Evolutionary conservation across 257 asterid genomes (phyloP).

Genomic region (Striga asiatica): DNA sequence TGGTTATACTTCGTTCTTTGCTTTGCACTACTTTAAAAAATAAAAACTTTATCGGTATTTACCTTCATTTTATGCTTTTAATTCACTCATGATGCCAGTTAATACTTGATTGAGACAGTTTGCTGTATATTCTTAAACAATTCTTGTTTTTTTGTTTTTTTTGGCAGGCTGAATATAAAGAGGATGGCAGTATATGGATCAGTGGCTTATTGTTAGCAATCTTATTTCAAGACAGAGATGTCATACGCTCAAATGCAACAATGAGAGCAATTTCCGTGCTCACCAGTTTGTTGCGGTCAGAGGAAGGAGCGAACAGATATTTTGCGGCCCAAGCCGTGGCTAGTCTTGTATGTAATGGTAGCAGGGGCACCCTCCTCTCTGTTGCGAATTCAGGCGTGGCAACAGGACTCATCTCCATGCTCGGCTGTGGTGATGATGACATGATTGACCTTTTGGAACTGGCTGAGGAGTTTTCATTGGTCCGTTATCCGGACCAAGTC

Average conservation of each 20-base stretch:
- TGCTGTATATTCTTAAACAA: conserved; percentile 6
- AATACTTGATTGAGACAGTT: background rate
- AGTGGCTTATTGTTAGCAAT: conserved; percentile 71
- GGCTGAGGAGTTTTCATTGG: conserved; percentile 72
- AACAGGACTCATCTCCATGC: conserved; percentile 78
- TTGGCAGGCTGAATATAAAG: conserved; percentile 80
- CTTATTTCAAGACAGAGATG: conserved; percentile 79
- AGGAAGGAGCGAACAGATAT: conserved; percentile 79
- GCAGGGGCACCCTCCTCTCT: conserved; percentile 98
- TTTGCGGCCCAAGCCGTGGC: conserved; percentile 93
- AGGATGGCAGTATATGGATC: conserved; percentile 80
- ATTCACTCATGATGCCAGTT: conserved; percentile 4
- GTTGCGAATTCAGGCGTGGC: conserved; percentile 96
- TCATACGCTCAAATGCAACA: conserved; percentile 69
- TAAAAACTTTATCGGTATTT: conserved; percentile 2
- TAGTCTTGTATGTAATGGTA: conserved; percentile 95
- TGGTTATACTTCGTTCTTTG: conserved; percentile 1
- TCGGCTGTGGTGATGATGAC: conserved; percentile 88
- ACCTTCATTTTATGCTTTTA: background rate
- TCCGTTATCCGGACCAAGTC: conserved; percentile 84
- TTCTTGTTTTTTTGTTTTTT: background rate
- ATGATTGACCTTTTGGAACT: conserved; percentile 71
- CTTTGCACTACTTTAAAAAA: no score
- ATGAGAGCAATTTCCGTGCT: conserved; percentile 85
- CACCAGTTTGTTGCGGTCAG: conserved; percentile 74